A percentile compares a stretch with the other conserved stretches of the same genome.
Evolutionary conservation across 352 stramenopile species (phyloP).

Genomic region (Peronospora farinosa): DNA sequence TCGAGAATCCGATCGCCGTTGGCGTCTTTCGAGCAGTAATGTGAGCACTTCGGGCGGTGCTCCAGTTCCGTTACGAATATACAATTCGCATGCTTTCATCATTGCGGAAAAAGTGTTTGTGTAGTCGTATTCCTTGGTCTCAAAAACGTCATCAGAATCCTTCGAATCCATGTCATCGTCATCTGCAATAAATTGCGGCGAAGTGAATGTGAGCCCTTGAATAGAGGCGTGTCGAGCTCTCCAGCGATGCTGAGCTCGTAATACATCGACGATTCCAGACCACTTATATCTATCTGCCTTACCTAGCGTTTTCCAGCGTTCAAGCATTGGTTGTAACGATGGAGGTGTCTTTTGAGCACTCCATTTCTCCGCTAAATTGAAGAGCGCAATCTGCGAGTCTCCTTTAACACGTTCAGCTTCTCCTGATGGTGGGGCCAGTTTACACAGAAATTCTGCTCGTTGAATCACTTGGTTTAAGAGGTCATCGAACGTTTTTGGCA

Average conservation of each 20-base stretch:
- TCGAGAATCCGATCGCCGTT: slow-evolving; percentile 64
- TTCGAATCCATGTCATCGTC: slow-evolving; percentile 15
- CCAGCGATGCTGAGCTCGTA: slow-evolving; percentile 69
- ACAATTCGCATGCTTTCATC: slow-evolving; percentile 82
- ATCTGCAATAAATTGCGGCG: slow-evolving; percentile 3
- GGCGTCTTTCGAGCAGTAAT: slow-evolving; percentile 62
- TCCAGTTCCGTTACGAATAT: slow-evolving; percentile 77
- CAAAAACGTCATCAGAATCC: slow-evolving; percentile 13
- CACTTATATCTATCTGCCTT: slow-evolving; percentile 79
- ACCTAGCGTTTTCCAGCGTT: slow-evolving; percentile 72
- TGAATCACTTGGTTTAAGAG: slow-evolving; percentile 61
- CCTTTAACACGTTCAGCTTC: slow-evolving; percentile 52
- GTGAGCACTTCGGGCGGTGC: slow-evolving; percentile 73
- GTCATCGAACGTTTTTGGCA: slow-evolving; percentile 64
- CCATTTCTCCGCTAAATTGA: slow-evolving; percentile 84
- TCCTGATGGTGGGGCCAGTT: slow-evolving; percentile 66
- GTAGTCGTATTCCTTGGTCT: slow-evolving; percentile 41
- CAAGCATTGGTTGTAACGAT: slow-evolving; percentile 80
- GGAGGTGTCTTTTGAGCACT: slow-evolving; percentile 74
- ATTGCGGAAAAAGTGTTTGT: slow-evolving; percentile 67
- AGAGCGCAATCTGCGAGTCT: slow-evolving; percentile 68
- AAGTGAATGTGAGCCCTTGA: slow-evolving; percentile 9
- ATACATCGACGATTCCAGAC: slow-evolving; percentile 77
- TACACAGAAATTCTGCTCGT: slow-evolving; percentile 66
- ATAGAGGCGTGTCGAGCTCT: slow-evolving; percentile 50